These are phyloP conservation scores for Trichoderma arundinaceum DNA, from an alignment of 2,329 filamentous ascomycete genomes.

Conservation along the genomic window DNA sequence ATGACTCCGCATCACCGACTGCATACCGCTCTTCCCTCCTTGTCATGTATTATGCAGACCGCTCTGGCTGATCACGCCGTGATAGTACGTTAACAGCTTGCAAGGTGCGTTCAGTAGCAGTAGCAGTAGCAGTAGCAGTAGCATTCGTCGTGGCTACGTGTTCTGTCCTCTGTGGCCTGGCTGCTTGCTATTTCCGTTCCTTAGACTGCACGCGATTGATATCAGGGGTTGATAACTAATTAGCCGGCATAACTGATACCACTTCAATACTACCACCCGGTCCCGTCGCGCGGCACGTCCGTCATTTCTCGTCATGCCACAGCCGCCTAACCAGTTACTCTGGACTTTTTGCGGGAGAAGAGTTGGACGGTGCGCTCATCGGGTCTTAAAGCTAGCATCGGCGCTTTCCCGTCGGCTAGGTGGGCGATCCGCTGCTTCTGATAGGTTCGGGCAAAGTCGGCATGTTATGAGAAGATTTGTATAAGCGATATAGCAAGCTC, in stretches of 20 bases:
- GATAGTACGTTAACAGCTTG: background rate
- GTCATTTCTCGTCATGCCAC: conserved; percentile 13
- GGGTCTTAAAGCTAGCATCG: conserved; percentile 18
- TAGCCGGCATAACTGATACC: conserved; percentile 2
- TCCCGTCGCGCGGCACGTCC: conserved; percentile 6
- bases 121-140: background rate
- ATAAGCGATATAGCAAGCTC: conserved; percentile 2
- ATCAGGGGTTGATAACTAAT: conserved; percentile 3
- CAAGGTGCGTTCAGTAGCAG: background rate
- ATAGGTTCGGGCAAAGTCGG: conserved; percentile 18
- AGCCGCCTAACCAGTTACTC: background rate
- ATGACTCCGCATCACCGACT: background rate
- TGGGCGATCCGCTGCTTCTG: conserved; percentile 17
- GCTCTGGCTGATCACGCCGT: background rate
- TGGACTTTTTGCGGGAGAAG: background rate
- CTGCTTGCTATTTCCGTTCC: conserved; percentile 1
- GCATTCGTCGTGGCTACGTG: conserved; percentile 11
- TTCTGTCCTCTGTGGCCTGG: background rate
- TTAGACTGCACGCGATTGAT: background rate
- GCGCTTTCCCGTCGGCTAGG: conserved; percentile 25
- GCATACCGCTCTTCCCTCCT: conserved; percentile 9
- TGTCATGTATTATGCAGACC: conserved; percentile 5
- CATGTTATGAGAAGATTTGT: background rate
- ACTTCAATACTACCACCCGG: background rate
- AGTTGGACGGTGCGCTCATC: conserved; percentile 19